A percentile compares a stretch with the other conserved stretches of the same genome.
These are phyloP conservation scores for Pseudogymnoascus sp. DNA, from an alignment of 2,329 filamentous ascomycete genomes.

Conservation along the genomic window DNA sequence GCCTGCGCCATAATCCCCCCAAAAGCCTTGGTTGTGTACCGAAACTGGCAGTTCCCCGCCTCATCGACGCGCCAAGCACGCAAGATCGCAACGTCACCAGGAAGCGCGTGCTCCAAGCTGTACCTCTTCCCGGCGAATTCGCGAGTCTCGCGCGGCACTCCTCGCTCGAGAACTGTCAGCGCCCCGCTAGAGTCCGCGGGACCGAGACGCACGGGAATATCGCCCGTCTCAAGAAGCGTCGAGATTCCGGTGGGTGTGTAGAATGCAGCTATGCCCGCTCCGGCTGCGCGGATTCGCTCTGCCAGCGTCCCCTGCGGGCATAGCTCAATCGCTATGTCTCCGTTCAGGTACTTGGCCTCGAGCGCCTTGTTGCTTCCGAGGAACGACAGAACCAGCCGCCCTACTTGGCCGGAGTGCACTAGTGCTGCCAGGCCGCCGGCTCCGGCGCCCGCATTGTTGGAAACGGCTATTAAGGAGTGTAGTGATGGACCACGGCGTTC, in stretches of 20 bases:
- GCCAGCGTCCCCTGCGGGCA: constrained; percentile 70
- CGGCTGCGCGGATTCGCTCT: constrained; percentile 63
- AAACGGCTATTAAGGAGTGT: constrained; percentile 61
- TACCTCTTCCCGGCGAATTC: constrained; percentile 66
- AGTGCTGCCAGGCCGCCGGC: constrained; percentile 61
- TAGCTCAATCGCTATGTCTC: constrained; percentile 66
- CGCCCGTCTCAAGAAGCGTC: constrained; percentile 58
- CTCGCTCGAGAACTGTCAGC: constrained; percentile 48
- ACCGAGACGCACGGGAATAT: constrained; percentile 57
- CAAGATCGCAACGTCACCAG: constrained; percentile 68
- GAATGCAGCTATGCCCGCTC: constrained; percentile 71
- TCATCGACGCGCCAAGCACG: constrained; percentile 69
- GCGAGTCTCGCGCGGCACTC: constrained; percentile 59
- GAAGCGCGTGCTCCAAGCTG: constrained; percentile 68
- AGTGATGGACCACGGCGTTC: constrained; percentile 48
- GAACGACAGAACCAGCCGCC: constrained; percentile 65
- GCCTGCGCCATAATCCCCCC: constrained; percentile 75
- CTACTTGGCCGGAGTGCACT: constrained; percentile 60
- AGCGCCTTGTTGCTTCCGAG: constrained; percentile 70
- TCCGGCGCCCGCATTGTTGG: constrained; percentile 69
- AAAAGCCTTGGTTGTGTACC: constrained; percentile 69
- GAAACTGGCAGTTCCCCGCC: constrained; percentile 72
- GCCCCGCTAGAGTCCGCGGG: constrained; percentile 36
- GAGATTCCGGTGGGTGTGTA: constrained; percentile 67
- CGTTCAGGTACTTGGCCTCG: constrained; percentile 65